Evolutionary conservation across 176 grass and related monocot genomes (phyloP).

Genomic region (Raddia guianensis): DNA sequence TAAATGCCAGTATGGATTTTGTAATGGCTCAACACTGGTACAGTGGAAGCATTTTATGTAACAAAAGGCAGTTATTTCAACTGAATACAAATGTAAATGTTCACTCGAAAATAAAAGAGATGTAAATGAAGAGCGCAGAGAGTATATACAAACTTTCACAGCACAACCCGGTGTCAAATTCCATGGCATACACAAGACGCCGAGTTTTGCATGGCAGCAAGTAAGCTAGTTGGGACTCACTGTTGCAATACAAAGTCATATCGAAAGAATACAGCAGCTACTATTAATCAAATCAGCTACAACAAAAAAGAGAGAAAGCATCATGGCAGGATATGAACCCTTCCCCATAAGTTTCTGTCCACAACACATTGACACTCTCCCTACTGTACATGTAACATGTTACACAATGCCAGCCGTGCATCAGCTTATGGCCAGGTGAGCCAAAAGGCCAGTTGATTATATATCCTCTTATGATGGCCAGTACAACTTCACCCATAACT

Average conservation of each 20-base stretch:
- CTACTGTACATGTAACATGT: constrained; percentile 61
- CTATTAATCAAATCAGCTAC: constrained; percentile 36
- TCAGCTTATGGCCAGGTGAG: constrained; percentile 22
- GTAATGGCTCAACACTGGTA: background rate
- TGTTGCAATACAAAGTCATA: constrained; percentile 4
- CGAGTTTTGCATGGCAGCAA: background rate
- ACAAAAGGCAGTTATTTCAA: background rate
- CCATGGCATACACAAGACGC: background rate
- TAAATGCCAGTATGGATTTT: too few species aligned
- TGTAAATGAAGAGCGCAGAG: too few species aligned
- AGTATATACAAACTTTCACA: too few species aligned
- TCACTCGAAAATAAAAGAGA: too few species aligned
- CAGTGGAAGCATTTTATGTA: background rate
- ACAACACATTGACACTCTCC: constrained; percentile 22
- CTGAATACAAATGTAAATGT: background rate
- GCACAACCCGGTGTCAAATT: background rate
- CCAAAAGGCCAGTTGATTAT: constrained; percentile 7
- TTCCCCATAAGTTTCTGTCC: constrained; percentile 26
- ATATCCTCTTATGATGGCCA: background rate
- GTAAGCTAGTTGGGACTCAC: background rate
- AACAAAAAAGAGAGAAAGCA: constrained; percentile 21
- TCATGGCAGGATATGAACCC: background rate
- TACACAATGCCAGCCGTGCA: constrained; percentile 38
- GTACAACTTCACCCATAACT: constrained; percentile 46
- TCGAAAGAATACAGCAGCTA: constrained; percentile 36